Evolutionary conservation across 1,284 basidiomycete genomes (phyloP).

Genomic region (Phaffia rhodozyma): DNA sequence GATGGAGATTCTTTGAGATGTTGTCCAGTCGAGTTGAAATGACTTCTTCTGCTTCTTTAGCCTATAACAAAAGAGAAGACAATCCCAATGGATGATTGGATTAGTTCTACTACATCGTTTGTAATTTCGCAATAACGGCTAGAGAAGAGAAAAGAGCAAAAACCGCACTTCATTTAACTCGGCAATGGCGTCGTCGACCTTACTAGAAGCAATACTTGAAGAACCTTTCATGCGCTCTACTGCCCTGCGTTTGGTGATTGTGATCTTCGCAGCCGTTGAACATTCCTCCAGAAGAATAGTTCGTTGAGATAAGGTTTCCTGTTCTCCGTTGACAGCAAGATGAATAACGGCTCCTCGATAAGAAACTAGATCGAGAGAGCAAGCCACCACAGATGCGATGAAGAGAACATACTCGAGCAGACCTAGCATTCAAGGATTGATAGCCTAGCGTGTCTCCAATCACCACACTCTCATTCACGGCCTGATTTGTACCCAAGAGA

Average conservation of each 20-base stretch:
- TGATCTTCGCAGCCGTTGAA: constrained; percentile 74
- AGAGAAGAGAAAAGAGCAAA: not conserved
- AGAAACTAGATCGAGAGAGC: not conserved
- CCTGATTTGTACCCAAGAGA: constrained; percentile 29
- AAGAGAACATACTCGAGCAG: constrained; percentile 50
- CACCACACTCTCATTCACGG: constrained; percentile 82
- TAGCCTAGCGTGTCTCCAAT: constrained; percentile 84
- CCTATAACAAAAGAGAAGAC: constrained; percentile 40
- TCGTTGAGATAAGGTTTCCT: constrained; percentile 72
- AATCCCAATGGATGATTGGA: too few relatives aligned
- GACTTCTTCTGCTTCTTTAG: constrained; percentile 70
- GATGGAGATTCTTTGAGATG: constrained; percentile 81
- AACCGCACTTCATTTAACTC: constrained; percentile 75
- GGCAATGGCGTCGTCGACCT: constrained; percentile 82
- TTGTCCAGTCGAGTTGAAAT: constrained; percentile 68
- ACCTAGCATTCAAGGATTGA: constrained; percentile 83
- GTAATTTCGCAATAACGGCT: constrained; percentile 18
- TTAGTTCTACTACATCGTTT: not conserved
- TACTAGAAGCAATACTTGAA: constrained; percentile 67
- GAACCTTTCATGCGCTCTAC: constrained; percentile 84
- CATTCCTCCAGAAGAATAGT: constrained; percentile 83
- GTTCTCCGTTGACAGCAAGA: not conserved
- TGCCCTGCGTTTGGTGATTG: constrained; percentile 77
- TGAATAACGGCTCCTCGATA: not conserved
- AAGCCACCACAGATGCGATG: not conserved